phyloP scores from a whole-genome alignment of 345 rosid species.

The Aquilaria malaccensis region DNA sequence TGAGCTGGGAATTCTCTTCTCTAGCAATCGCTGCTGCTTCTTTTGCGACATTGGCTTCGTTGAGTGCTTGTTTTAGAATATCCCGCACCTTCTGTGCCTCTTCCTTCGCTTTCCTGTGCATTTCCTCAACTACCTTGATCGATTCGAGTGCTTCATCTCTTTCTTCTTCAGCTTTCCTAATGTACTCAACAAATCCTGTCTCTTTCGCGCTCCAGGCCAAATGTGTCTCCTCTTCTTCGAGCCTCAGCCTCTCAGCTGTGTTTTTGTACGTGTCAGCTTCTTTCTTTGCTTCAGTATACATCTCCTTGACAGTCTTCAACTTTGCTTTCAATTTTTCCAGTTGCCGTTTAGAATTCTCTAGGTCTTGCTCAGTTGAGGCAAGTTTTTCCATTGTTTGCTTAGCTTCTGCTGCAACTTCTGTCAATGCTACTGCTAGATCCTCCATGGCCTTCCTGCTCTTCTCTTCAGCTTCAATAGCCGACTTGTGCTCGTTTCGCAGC shows the following conservation, averaged over 20 bases:
- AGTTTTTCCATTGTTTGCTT: slow-evolving; percentile 50
- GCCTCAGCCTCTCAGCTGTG: slow-evolving; percentile 50
- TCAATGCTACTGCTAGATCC: slow-evolving; percentile 65
- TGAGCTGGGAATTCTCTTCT: slow-evolving; percentile 66
- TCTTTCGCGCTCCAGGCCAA: slow-evolving; percentile 83
- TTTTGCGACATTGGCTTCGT: slow-evolving; percentile 80
- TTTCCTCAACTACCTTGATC: slow-evolving; percentile 34
- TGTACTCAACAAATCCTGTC: slow-evolving; percentile 54
- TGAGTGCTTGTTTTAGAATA: slow-evolving; percentile 79
- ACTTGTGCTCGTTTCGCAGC: slow-evolving; percentile 41
- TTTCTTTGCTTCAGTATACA: slow-evolving; percentile 30
- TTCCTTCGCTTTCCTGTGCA: slow-evolving; percentile 36
- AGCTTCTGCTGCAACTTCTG: slow-evolving; percentile 67
- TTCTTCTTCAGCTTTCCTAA: slow-evolving; percentile 71
- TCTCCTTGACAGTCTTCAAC: slow-evolving; percentile 26
- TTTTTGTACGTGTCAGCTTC: slow-evolving; percentile 51
- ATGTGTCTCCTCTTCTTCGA: slow-evolving; percentile 75
- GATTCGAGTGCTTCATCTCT: slow-evolving; percentile 37
- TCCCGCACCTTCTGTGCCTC: slow-evolving; percentile 67
- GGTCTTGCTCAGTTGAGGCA: slow-evolving; percentile 27
- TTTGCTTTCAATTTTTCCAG: slow-evolving; percentile 29
- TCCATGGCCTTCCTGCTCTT: slow-evolving; percentile 87
- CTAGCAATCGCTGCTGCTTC: slow-evolving; percentile 74
- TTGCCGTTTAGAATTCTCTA: slow-evolving; percentile 29
- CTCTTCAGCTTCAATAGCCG: slow-evolving; percentile 53